Evolutionary conservation across 2,329 filamentous ascomycete species (phyloP), one percentile per base, ranked within the genome.

Genomic region (Teratosphaeriaceae sp.): DNA sequence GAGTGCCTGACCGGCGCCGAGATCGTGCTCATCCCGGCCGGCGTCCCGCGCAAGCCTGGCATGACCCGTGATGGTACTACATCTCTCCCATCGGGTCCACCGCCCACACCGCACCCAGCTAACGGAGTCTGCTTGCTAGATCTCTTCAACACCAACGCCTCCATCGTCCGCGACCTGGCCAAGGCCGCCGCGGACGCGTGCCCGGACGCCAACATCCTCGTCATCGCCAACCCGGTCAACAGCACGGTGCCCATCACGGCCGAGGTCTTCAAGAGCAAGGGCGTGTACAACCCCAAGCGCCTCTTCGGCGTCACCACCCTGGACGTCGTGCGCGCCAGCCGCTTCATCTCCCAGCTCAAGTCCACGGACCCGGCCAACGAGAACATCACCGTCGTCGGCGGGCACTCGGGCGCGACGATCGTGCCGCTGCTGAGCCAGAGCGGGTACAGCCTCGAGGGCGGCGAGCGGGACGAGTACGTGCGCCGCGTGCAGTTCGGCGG

Each of bases 81-180:
- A n/a, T n/a, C n/a, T n/a, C n/a, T n/a, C n/a, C n/a, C n/a, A n/a
- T n/a, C n/a, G n/a, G 71, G 41, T 37, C n/a, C 27, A 33, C 24
- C n/a, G 29, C n/a, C 15, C 3, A 13, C 15, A 13, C 5, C 15
- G 11, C 19, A 22, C 22, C 18, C 19, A 20, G 30, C 36, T 46
- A 27, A 45, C 18, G 29, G 13, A 7, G 12, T n/a, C n/a, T n/a
- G 35, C 2, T 6, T 30, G 18, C 18, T 46, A 81, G 90, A 98
- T 69, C 84, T 98, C 54, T 98, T 98, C 88, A 97, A 97, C 83
- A 98, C 90, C 79, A 98, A 98, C 73, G 92, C 92, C 71, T 94
- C 88, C 68, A 98, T 98, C 70, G 92, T 98, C 68, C 89, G 90
- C 65, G 92, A 97, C 73, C 82, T 98, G 56, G 89, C 90, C 74